Evolutionary conservation across 345 rosid species (phyloP), one percentile per base, ranked within the genome.

Genomic region (Carallia brachiata): DNA sequence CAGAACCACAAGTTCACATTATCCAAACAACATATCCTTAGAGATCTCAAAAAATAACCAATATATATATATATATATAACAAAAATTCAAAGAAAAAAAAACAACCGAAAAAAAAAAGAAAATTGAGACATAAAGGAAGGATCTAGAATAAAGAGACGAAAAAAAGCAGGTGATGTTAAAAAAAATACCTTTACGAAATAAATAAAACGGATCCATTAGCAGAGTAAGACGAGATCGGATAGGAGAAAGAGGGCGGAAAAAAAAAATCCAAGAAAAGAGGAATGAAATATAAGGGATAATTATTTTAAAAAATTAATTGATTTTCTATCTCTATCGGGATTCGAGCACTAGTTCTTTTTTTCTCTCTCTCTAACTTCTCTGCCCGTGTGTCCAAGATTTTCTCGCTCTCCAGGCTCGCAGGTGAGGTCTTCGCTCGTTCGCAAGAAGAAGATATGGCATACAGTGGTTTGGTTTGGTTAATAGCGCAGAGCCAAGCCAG

Each of bases 171-270:
- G n/a, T 15, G 16, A 17, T 18, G 30, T 10, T 0, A 1, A 6
- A 15, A 5, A 2, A 2, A 65, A 75, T 75, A 89, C 93, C 96
- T 87, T 87, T 82, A 34, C 84, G 88, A 76, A 90, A 75, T 80
- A 86, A 86, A 85, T 79, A 74, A 71, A 84, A 85, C 60, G 85
- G 89, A 84, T 88, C 91, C 93, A 90, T 56, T 90, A 54, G 70
- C 71, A 69, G 82, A 77, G 23, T 52, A 63, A 44, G 71, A 72
- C 67, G 50, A 80, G 68, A 72, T 66, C 62, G 67, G 67, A 65
- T 52, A 47, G 72, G 52, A 66, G 63, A 52, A 17, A 57, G 55
- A 66, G 53, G 36, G 19, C 4, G n/a, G 48, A 28, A 16, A 66
- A 18, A 47, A 39, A 39, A 27, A 55, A 13, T 40, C 1, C 19